These are phyloP conservation scores for Bruguiera sexangula DNA, from an alignment of 345 rosid species.

Conservation along the genomic window DNA sequence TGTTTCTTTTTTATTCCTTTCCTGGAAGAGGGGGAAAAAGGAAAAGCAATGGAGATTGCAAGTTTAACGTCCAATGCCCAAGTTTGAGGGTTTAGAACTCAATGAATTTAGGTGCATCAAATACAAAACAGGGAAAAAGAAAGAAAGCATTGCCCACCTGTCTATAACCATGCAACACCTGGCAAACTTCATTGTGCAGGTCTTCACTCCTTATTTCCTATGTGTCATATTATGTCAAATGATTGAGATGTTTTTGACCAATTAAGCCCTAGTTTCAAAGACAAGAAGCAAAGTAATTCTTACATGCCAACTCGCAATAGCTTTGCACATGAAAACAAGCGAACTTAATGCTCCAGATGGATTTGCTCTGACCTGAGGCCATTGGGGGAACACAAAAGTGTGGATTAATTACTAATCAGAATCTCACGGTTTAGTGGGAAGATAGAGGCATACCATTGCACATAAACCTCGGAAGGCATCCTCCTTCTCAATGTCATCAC, in stretches of 20 bases:
- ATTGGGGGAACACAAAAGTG: conserved; percentile 9
- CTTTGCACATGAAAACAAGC: conserved; percentile 78
- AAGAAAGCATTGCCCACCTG: conserved; percentile 41
- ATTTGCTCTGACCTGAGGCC: conserved; percentile 74
- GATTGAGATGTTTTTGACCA: not conserved
- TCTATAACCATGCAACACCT: conserved; percentile 90
- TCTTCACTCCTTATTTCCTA: conserved; percentile 89
- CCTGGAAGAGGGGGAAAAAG: too few relatives aligned
- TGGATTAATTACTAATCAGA: conserved; percentile 1
- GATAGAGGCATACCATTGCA: conserved; percentile 64
- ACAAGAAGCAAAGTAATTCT: conserved; percentile 22
- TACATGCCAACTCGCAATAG: conserved; percentile 98
- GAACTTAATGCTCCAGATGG: conserved; percentile 91
- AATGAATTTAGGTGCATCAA: not conserved
- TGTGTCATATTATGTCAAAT: not conserved
- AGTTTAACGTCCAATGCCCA: not conserved
- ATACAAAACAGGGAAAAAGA: not conserved
- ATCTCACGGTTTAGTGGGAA: not conserved
- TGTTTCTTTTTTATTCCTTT: too few relatives aligned
- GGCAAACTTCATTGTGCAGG: conserved; percentile 78
- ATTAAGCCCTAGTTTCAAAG: not conserved
- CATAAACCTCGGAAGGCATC: conserved; percentile 97
- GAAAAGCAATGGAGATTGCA: too few relatives aligned
- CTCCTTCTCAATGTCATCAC: conserved; percentile 96
- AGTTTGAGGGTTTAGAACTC: not conserved